Percentiles rank a stretch among this genome's conserved stretches.
Evolutionary conservation across 1,284 basidiomycete genomes (phyloP).

Genomic region (Cronartium quercuum): DNA sequence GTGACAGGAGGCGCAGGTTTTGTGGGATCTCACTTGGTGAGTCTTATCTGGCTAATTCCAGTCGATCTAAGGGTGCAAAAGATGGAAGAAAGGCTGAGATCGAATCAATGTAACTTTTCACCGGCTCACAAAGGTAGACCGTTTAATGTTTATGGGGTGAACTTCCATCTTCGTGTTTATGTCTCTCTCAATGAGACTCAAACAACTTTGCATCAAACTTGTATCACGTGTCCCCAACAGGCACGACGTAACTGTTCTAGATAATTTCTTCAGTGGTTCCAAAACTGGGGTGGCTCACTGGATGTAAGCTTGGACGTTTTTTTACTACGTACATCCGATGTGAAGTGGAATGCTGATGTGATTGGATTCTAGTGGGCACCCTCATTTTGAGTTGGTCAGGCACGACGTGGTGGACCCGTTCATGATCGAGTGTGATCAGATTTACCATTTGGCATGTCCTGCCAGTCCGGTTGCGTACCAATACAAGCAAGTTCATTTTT

Average conservation of each 20-base stretch:
- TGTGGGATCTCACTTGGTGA: slow-evolving; percentile 81
- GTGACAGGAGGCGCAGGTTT: slow-evolving; percentile 96
- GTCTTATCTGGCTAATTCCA: neutral
- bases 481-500: slow-evolving; percentile 39
- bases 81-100: neutral
- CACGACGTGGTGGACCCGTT: slow-evolving; percentile 95
- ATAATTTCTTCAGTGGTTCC: slow-evolving; percentile 97
- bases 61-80: neutral
- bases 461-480: slow-evolving; percentile 63
- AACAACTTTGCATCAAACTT: slow-evolving; percentile 17
- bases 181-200: neutral
- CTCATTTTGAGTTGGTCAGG: slow-evolving; percentile 94
- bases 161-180: neutral
- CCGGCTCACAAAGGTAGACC: slow-evolving; percentile 57
- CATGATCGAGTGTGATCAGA: slow-evolving; percentile 96
- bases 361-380: slow-evolving; percentile 84
- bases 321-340: neutral
- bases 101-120: too few relatives aligned
- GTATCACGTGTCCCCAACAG: neutral
- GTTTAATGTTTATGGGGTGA: slow-evolving; percentile 93
- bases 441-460: slow-evolving; percentile 92
- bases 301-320: slow-evolving; percentile 42
- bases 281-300: slow-evolving; percentile 70
- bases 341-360: slow-evolving; percentile 49
- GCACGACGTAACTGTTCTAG: slow-evolving; percentile 59